These are phyloP conservation scores for Geopyxis carbonaria DNA, from an alignment of 495 filamentous ascomycete genomes.

Conservation along the genomic window DNA sequence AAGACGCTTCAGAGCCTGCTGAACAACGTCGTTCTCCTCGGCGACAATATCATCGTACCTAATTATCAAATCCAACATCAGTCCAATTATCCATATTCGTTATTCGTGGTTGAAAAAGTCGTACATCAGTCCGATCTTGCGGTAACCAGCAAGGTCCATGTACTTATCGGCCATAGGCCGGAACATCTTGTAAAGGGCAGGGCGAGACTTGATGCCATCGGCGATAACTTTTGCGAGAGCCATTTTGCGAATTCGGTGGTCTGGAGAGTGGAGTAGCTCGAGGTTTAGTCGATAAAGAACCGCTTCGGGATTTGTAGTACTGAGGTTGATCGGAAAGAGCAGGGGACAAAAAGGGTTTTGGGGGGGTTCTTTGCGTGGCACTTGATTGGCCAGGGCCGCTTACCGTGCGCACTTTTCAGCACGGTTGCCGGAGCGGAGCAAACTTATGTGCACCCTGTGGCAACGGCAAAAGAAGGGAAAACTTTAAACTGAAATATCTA, in stretches of 20 bases:
- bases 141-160: slow-evolving; percentile 69
- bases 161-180: slow-evolving; percentile 72
- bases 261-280: slow-evolving; percentile 1
- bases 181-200: slow-evolving; percentile 65
- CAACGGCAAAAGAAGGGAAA: no score
- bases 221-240: slow-evolving; percentile 30
- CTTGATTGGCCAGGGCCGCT: no score
- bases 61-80: slow-evolving; percentile 6
- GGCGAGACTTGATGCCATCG: slow-evolving; percentile 56
- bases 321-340: no score
- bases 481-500: no score
- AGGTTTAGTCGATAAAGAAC: no score
- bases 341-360: no score
- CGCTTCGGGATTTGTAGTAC: no score
- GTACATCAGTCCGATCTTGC: slow-evolving; percentile 81
- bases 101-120: slow-evolving; percentile 9
- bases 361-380: no score
- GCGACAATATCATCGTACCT: slow-evolving; percentile 86
- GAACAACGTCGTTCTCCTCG: slow-evolving; percentile 74
- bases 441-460: no score
- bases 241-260: slow-evolving; percentile 4
- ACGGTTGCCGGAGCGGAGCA: no score
- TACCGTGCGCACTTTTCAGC: no score
- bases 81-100: neutral
- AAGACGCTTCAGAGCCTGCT: slow-evolving; percentile 76